Conservation (phyloP, 805 yeast species). For the Metschnikowia similis region DNA sequence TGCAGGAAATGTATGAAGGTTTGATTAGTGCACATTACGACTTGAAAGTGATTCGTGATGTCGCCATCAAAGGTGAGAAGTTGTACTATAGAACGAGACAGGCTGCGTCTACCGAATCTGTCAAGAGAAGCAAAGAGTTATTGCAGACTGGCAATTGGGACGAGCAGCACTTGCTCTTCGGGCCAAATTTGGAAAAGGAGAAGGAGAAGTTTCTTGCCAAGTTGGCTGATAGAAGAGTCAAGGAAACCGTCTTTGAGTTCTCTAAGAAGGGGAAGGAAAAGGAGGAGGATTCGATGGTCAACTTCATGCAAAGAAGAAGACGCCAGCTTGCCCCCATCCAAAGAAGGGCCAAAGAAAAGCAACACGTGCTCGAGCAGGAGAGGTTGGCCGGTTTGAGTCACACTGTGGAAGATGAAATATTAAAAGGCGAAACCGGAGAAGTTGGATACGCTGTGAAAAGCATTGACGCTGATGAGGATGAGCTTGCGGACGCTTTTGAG, state of each 20-base stretch:
- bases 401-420: slow-evolving; percentile 67
- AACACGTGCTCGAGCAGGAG: slow-evolving; percentile 65
- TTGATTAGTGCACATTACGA: slow-evolving; percentile 65
- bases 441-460: slow-evolving; percentile 44
- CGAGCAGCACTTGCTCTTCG: slow-evolving; percentile 75
- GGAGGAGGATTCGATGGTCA: slow-evolving; percentile 64
- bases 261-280: slow-evolving; percentile 44
- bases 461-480: slow-evolving; percentile 41
- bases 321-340: slow-evolving; percentile 86
- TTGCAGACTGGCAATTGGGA: slow-evolving; percentile 75
- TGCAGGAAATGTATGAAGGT: slow-evolving; percentile 66
- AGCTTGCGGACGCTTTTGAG: slow-evolving; percentile 46
- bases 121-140: slow-evolving; percentile 79
- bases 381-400: slow-evolving; percentile 72
- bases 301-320: slow-evolving; percentile 83
- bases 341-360: slow-evolving; percentile 66
- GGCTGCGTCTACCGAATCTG: slow-evolving; percentile 82
- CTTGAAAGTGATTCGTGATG: slow-evolving; percentile 57
- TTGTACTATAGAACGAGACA: slow-evolving; percentile 80
- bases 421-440: slow-evolving; percentile 48
- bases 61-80: slow-evolving; percentile 83
- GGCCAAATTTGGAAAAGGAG: slow-evolving; percentile 68
- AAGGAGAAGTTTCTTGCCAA: slow-evolving; percentile 68
- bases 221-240: slow-evolving; percentile 61
- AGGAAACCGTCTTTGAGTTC: slow-evolving; percentile 94